Evolutionary conservation across 1,284 basidiomycete genomes (phyloP).

Genomic region (Moesziomyces globuligerus): DNA sequence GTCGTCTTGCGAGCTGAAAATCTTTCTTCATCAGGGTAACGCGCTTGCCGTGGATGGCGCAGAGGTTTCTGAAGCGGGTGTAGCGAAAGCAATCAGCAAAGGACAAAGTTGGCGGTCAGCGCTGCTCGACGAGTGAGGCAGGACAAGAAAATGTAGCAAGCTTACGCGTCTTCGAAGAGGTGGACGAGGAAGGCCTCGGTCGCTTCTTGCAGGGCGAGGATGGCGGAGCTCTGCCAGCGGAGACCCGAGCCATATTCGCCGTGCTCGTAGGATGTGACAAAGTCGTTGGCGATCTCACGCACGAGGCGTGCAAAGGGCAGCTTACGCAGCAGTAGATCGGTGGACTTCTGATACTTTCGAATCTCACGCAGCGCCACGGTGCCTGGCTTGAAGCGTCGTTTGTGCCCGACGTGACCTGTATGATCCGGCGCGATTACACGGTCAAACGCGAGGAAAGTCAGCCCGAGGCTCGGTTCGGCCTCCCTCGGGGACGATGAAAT

Average conservation of each 20-base stretch:
- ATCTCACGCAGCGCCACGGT: slow-evolving; percentile 67
- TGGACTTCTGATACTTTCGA: slow-evolving; percentile 65
- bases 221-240: slow-evolving; percentile 66
- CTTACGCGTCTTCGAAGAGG: slow-evolving; percentile 66
- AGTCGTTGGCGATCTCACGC: slow-evolving; percentile 65
- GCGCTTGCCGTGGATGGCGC: slow-evolving; percentile 64
- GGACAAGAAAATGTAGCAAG: background rate
- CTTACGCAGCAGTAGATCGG: slow-evolving; percentile 65
- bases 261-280: slow-evolving; percentile 63
- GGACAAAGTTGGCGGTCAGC: slow-evolving; percentile 1
- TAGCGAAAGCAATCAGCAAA: background rate
- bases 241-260: slow-evolving; percentile 56
- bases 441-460: background rate
- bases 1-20: slow-evolving; percentile 64
- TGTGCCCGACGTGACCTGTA: slow-evolving; percentile 36
- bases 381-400: slow-evolving; percentile 60
- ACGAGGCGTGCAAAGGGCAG: slow-evolving; percentile 66
- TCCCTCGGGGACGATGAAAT: too few relatives aligned
- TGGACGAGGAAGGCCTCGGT: slow-evolving; percentile 66
- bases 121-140: background rate
- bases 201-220: slow-evolving; percentile 66
- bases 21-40: slow-evolving; percentile 67
- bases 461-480: too few relatives aligned
- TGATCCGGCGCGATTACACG: background rate
- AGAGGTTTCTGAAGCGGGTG: slow-evolving; percentile 56